Evolutionary conservation across 1,284 basidiomycete genomes (phyloP).

Genomic region (Heliocybe sulcata): DNA sequence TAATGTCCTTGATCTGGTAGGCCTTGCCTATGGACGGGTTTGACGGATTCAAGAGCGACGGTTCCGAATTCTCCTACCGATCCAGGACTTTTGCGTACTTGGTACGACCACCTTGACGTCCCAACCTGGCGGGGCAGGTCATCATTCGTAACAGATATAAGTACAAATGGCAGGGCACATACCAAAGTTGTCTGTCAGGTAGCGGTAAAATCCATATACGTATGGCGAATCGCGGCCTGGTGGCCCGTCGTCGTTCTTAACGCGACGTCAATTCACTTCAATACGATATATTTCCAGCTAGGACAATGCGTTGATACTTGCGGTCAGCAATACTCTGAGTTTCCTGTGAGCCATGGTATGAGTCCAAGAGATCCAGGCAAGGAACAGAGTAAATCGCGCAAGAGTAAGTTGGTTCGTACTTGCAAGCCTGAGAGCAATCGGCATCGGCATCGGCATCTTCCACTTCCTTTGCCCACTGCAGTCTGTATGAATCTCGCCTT

Average conservation of each 20-base stretch:
- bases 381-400: not conserved
- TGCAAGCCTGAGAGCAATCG: too few relatives aligned
- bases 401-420: too few relatives aligned
- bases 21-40: conserved; percentile 56
- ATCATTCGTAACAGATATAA: conserved; percentile 2
- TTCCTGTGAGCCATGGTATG: conserved; percentile 11
- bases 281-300: conserved; percentile 6
- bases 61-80: conserved; percentile 37
- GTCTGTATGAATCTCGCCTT: not conserved
- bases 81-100: conserved; percentile 87
- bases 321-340: conserved; percentile 52
- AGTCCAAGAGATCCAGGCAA: too few relatives aligned
- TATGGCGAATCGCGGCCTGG: conserved; percentile 77
- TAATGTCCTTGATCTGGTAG: conserved; percentile 77
- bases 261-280: not conserved
- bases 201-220: conserved; percentile 71
- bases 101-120: conserved; percentile 87
- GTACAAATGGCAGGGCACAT: conserved; percentile 7
- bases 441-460: not conserved
- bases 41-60: conserved; percentile 8
- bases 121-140: conserved; percentile 46
- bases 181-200: conserved; percentile 63
- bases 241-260: conserved; percentile 85
- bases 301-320: conserved; percentile 21
- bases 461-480: too few relatives aligned